These are phyloP conservation scores for Candida labiduridarum DNA, from an alignment of 1,139 yeast species.

Conservation along the genomic window DNA sequence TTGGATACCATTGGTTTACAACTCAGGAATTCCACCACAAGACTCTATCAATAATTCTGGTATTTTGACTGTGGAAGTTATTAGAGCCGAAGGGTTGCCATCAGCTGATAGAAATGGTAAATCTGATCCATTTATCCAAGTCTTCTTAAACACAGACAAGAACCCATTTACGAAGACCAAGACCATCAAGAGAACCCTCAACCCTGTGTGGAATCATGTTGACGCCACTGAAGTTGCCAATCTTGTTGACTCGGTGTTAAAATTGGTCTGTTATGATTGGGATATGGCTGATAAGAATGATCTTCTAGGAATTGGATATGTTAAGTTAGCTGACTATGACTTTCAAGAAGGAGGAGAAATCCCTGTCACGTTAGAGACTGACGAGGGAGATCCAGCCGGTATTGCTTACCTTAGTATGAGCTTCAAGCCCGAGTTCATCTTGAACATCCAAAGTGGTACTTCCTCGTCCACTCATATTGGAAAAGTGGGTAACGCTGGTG, in stretches of 20 bases:
- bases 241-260: slow-evolving; percentile 61
- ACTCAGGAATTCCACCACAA: slow-evolving; percentile 63
- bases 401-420: slow-evolving; percentile 56
- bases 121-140: slow-evolving; percentile 85
- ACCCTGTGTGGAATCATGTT: slow-evolving; percentile 84
- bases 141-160: slow-evolving; percentile 62
- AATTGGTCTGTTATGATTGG: slow-evolving; percentile 77
- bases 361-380: slow-evolving; percentile 56
- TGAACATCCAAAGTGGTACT: slow-evolving; percentile 44
- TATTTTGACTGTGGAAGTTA: slow-evolving; percentile 59
- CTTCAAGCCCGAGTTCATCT: slow-evolving; percentile 72
- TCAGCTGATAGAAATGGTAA: slow-evolving; percentile 89
- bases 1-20: slow-evolving; percentile 73
- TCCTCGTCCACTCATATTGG: slow-evolving; percentile 44
- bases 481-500: slow-evolving; percentile 35
- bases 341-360: slow-evolving; percentile 52
- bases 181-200: slow-evolving; percentile 79
- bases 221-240: slow-evolving; percentile 54
- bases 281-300: slow-evolving; percentile 91
- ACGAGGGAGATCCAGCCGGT: slow-evolving; percentile 66
- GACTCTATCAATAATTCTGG: slow-evolving; percentile 84
- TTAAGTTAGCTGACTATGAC: slow-evolving; percentile 64
- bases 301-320: slow-evolving; percentile 65
- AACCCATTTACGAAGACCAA: slow-evolving; percentile 71
- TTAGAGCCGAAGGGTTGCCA: slow-evolving; percentile 69